Base-by-base conservation (phyloP, 2,329 filamentous ascomycete genomes). In the Bimuria novae-zelandiae region DNA sequence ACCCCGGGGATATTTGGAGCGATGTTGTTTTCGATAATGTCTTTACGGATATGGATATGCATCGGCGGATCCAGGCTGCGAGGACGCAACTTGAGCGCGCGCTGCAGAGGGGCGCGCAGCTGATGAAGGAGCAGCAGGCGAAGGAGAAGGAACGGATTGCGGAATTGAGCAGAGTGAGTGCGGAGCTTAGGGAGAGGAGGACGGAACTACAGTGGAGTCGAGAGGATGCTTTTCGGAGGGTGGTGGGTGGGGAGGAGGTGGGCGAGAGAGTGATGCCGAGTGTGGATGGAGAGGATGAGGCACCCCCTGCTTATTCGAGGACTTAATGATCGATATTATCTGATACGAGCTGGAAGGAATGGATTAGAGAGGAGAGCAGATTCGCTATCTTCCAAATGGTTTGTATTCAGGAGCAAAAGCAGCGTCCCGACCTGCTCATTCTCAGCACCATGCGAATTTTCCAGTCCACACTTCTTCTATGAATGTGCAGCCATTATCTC, bases 11-110 rank as follows among this genome's bases (percentile, higher is more conserved):
- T 49, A 71, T 82, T 12, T 74, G 83, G 65, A 73, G 72, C 7
- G 80, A 84, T 54, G 72, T 84, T 2, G 72, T 83, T n/a, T 83
- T 83, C 58, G 79, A 84, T 60, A 83, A 82, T 44, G 76, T 82
- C 52, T 80, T 81, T 60, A 76, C 74, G 7, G 81, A 84, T 52
- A 76, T 80, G 71, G 74, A 75, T 2, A 82, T 83, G 64, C 80
- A 80, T 55, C 73, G 80, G 11, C 76, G 81, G 65, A 80, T 85
- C 54, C 77, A 80, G 60, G 63, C 72, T 14, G 78, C 75, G 3
- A 69, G 73, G 35, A 49, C 48, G 22, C 72, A 78, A 48, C 52
- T 71, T 7, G 52, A 65, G 12, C 45, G 44, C 1, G 69, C 62
- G 19, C 51, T 56, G 2, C 48, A 59, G 12, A 56, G 49, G 17